These are phyloP conservation scores for Cyberlindnera xishuangbannaensis DNA, from an alignment of 805 yeast species.

Conservation along the genomic window DNA sequence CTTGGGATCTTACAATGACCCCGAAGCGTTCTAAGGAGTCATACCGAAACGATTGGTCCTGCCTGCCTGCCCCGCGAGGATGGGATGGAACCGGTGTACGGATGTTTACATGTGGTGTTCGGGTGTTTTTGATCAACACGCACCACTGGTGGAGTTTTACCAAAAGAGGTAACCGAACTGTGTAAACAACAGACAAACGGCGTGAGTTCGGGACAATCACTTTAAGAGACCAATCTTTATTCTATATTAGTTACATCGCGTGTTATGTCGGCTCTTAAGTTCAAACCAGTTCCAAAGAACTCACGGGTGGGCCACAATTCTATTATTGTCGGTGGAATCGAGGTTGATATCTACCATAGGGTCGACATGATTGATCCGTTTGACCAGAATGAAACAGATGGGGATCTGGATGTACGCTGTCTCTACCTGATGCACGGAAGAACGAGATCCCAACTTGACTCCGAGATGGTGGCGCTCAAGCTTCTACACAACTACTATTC, in stretches of 20 bases:
- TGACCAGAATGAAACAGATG: background rate
- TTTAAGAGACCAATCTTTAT: too few species aligned
- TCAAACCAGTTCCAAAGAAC: slow-evolving; percentile 1
- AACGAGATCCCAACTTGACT: background rate
- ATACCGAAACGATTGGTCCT: background rate
- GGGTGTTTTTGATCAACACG: slow-evolving; percentile 1
- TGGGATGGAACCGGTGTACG: background rate
- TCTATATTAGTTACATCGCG: too few species aligned
- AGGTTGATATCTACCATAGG: slow-evolving; percentile 4
- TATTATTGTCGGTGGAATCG: slow-evolving; percentile 9
- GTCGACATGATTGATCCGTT: slow-evolving; percentile 6
- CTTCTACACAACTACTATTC: slow-evolving; percentile 6
- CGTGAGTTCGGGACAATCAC: too few species aligned
- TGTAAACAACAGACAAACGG: too few species aligned
- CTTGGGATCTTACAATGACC: too few species aligned
- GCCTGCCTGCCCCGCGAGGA: background rate
- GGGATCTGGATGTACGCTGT: background rate
- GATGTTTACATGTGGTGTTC: background rate
- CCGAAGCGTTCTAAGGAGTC: too few species aligned
- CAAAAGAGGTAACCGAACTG: background rate
- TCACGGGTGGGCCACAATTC: background rate
- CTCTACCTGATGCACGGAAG: slow-evolving; percentile 11
- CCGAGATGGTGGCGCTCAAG: slow-evolving; percentile 3
- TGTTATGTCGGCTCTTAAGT: too few species aligned
- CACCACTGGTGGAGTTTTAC: background rate